These are phyloP conservation scores for Ceratocystis smalleyi DNA, from an alignment of 2,329 filamentous ascomycete species.

Conservation along the genomic window DNA sequence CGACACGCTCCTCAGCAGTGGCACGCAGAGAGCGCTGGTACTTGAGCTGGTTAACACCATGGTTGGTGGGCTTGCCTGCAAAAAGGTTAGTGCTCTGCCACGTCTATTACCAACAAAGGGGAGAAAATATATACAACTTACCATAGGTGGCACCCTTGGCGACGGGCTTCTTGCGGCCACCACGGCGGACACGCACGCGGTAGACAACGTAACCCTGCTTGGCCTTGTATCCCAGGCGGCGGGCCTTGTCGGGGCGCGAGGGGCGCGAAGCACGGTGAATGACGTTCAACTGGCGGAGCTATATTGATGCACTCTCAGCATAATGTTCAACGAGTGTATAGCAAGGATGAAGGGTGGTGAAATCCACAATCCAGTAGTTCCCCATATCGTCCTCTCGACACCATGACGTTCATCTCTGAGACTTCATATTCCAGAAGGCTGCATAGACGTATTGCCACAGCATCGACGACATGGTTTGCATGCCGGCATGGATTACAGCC, in stretches of 20 bases:
- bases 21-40: slow-evolving; percentile 98
- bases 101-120: background rate
- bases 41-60: slow-evolving; percentile 99
- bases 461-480: slow-evolving; percentile 16
- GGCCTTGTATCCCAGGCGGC: slow-evolving; percentile 99
- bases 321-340: slow-evolving; percentile 99
- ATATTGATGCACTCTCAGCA: slow-evolving; percentile 99
- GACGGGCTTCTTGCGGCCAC: slow-evolving; percentile 93
- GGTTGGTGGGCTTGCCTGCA: slow-evolving; percentile 98
- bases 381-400: slow-evolving; percentile 17
- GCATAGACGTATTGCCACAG: slow-evolving; percentile 10
- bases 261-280: slow-evolving; percentile 98
- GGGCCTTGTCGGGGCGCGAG: slow-evolving; percentile 98
- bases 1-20: slow-evolving; percentile 99
- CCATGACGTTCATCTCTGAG: slow-evolving; percentile 22
- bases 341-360: slow-evolving; percentile 37
- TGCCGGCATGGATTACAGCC: slow-evolving; percentile 16
- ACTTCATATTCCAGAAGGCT: slow-evolving; percentile 12
- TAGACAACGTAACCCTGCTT: slow-evolving; percentile 99
- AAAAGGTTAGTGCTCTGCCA: slow-evolving; percentile 19
- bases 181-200: slow-evolving; percentile 93
- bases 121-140: slow-evolving; percentile 35
- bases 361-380: slow-evolving; percentile 14
- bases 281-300: slow-evolving; percentile 99
- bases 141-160: slow-evolving; percentile 98